Evolutionary conservation across 2,329 filamentous ascomycete species (phyloP), one percentile per base, ranked within the genome.

Genomic region (Zymoseptoria brevis): DNA sequence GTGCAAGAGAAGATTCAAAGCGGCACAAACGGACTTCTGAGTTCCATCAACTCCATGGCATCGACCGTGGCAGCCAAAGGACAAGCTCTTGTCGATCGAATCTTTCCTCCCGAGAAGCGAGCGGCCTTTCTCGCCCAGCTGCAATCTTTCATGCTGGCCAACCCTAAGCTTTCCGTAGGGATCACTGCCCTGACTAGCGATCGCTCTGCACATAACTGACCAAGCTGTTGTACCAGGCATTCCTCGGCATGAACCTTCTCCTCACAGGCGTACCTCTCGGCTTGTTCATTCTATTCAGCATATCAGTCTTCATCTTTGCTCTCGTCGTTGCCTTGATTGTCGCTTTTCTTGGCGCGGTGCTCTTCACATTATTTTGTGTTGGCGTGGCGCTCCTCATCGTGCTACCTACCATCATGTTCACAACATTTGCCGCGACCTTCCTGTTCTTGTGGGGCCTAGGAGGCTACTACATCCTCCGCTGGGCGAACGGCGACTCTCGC

Each of bases 131-230:
- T 85, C 65, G 76, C 81, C 16, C 78, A 76, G 51, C 73, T 82
- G 26, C 76, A 78, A 41, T 70, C 75, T 4, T 87, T 89, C 68
- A 83, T 86, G 16, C 73, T 79, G 5, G 76, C 80, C 54, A 86
- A 87, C 58, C 90, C 90, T 2, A 76, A 90, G 62, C 76, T 91
- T 50, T 85, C 87, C 57, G 88, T 90, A 77, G 21, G 85, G 4
- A 53, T 13, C 11, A 72, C 29, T 29, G 8, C 5, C 7, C 16
- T 13, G 19, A 16, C 21, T 16, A 3, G 11, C 5, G 16, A 26
- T 19, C 7, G 8, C n/a, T 41, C 24, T 26, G 16, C 51, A 29
- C 9, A 26, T 53, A 9, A 19, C 26, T 50, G 19, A 57, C 26
- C 41, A 19, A 21, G 29, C 11, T 30, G 4, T 45, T 16, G 9